Evolutionary conservation across 345 rosid species (phyloP).

Genomic region (Luvunga scandens): DNA sequence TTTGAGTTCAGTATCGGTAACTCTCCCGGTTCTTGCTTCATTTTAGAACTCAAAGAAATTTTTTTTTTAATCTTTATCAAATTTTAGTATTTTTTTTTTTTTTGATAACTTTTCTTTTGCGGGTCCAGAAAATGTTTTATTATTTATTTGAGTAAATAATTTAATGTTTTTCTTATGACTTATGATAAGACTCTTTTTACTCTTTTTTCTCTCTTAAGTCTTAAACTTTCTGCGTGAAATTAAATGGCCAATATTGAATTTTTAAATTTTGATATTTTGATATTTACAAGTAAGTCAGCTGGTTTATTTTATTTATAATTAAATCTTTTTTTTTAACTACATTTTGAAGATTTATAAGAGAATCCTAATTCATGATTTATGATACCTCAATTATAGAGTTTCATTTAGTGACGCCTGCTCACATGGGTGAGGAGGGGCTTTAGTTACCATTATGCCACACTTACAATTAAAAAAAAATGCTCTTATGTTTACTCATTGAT

Average conservation of each 20-base stretch:
- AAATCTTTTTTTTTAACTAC: no score
- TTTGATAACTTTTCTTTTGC: not conserved
- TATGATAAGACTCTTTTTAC: not conserved
- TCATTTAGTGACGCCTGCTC: not conserved
- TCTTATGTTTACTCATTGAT: not conserved
- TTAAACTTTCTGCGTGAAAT: no score
- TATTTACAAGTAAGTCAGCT: no score
- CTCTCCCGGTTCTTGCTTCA: not conserved
- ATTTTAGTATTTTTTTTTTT: not conserved
- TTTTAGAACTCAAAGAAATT: not conserved
- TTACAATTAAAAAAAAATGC: no score
- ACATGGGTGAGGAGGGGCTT: no score
- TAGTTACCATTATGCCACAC: no score
- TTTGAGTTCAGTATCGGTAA: constrained; percentile 94
- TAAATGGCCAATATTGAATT: no score
- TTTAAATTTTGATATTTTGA: no score
- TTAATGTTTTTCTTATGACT: not conserved
- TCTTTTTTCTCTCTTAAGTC: no score
- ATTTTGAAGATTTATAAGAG: no score
- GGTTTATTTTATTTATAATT: no score
- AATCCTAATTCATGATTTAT: not conserved
- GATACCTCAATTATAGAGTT: not conserved
- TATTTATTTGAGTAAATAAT: not conserved
- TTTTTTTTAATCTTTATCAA: not conserved
- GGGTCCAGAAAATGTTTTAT: not conserved